Evolutionary conservation across 768 basidiomycete genomes (phyloP).

Genomic region (Hypholoma fasciculare): DNA sequence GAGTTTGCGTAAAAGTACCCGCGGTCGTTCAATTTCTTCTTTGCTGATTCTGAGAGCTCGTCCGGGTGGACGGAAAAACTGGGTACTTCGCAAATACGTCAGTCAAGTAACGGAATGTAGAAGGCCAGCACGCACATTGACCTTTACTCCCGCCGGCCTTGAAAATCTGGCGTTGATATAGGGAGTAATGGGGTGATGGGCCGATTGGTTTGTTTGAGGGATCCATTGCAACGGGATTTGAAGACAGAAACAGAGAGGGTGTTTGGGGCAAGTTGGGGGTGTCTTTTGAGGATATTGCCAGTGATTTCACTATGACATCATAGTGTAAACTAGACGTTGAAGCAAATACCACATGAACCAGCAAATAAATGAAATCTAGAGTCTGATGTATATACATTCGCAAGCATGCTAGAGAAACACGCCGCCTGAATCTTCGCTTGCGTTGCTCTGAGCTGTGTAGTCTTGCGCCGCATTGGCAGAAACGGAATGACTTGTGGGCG

Average conservation of each 20-base stretch:
- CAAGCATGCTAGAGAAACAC: slow-evolving; percentile 21
- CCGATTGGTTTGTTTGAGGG: slow-evolving; percentile 46
- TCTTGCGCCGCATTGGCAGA: neutral
- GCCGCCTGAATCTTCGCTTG: slow-evolving; percentile 9
- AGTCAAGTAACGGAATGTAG: neutral
- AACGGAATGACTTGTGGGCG: neutral
- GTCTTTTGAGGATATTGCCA: neutral
- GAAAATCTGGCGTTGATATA: slow-evolving; percentile 53
- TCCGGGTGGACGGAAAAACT: slow-evolving; percentile 40
- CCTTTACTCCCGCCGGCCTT: slow-evolving; percentile 37
- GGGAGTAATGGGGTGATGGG: slow-evolving; percentile 48
- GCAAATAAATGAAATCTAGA: slow-evolving; percentile 1
- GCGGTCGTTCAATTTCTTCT: slow-evolving; percentile 33
- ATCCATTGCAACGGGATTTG: slow-evolving; percentile 33
- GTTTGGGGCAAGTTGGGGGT: neutral
- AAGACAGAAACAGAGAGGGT: neutral
- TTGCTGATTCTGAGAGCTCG: slow-evolving; percentile 19
- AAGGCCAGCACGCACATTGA: slow-evolving; percentile 23
- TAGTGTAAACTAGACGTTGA: neutral
- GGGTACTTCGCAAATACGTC: slow-evolving; percentile 27
- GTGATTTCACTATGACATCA: slow-evolving; percentile 3
- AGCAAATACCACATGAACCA: neutral
- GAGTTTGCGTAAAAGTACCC: slow-evolving; percentile 53
- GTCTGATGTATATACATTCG: neutral
- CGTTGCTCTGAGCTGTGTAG: neutral